A percentile compares a stretch with the other conserved stretches of the same genome.
Conservation (phyloP, 2,329 filamentous ascomycete genomes). For the Trichophyton schoenleinii region DNA sequence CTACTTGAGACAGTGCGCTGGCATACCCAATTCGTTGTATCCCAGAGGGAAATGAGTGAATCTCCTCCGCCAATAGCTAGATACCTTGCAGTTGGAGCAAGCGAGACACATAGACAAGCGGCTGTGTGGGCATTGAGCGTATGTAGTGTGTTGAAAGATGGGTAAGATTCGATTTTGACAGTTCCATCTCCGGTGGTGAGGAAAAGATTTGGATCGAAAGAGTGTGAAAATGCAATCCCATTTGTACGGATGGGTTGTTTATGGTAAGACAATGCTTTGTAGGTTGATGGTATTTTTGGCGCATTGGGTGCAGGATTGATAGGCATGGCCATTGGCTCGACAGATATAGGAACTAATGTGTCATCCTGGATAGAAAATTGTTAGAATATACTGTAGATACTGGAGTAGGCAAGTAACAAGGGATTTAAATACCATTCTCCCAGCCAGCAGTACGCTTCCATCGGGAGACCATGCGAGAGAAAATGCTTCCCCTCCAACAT, state of each 20-base stretch:
- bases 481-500: slow-evolving; percentile 39
- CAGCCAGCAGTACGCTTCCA: slow-evolving; percentile 35
- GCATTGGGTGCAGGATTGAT: slow-evolving; percentile 14
- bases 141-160: slow-evolving; percentile 33
- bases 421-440: slow-evolving; percentile 31
- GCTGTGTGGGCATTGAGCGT: slow-evolving; percentile 39
- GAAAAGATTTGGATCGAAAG: slow-evolving; percentile 31
- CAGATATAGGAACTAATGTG: slow-evolving; percentile 34
- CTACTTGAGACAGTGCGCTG: slow-evolving; percentile 35
- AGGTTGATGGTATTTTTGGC: slow-evolving; percentile 18
- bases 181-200: slow-evolving; percentile 39
- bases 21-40: slow-evolving; percentile 41
- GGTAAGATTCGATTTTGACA: slow-evolving; percentile 37
- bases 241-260: slow-evolving; percentile 38
- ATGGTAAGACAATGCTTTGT: slow-evolving; percentile 30
- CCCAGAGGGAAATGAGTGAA: slow-evolving; percentile 39
- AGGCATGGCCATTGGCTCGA: slow-evolving; percentile 29
- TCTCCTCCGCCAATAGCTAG: slow-evolving; percentile 38
- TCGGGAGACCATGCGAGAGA: slow-evolving; percentile 38
- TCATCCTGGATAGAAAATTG: slow-evolving; percentile 28
- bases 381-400: slow-evolving; percentile 1
- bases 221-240: slow-evolving; percentile 36
- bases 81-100: slow-evolving; percentile 37
- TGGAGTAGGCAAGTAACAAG: background rate
- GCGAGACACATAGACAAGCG: slow-evolving; percentile 34